These are phyloP conservation scores for Pseudopyrenochaeta lycopersici DNA, from an alignment of 2,329 filamentous ascomycete species.

Conservation along the genomic window DNA sequence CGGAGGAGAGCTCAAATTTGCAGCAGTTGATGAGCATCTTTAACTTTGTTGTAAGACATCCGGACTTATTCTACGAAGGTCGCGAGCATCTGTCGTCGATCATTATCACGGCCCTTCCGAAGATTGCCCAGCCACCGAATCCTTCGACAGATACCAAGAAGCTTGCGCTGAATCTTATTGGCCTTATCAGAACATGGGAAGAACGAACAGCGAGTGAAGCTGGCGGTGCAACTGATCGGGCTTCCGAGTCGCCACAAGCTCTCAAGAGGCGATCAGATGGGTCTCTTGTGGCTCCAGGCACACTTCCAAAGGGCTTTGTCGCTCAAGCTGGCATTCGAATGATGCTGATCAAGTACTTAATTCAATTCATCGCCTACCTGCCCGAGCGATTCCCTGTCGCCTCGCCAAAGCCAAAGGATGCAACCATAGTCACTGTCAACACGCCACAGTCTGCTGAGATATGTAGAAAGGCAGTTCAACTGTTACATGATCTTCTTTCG, in stretches of 20 bases:
- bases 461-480: constrained; percentile 81
- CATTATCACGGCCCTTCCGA: constrained; percentile 87
- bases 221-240: constrained; percentile 46
- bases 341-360: constrained; percentile 91
- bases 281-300: constrained; percentile 63
- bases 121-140: constrained; percentile 84
- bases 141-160: constrained; percentile 92
- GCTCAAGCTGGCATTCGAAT: constrained; percentile 67
- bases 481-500: constrained; percentile 85
- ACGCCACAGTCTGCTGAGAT: constrained; percentile 74
- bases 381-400: constrained; percentile 82
- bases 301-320: constrained; percentile 56
- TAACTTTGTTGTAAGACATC: constrained; percentile 92
- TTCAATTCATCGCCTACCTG: constrained; percentile 91
- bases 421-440: constrained; percentile 35
- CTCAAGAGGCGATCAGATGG: constrained; percentile 79
- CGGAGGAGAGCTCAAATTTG: constrained; percentile 92
- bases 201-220: constrained; percentile 75
- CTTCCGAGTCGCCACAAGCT: constrained; percentile 74
- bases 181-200: constrained; percentile 92
- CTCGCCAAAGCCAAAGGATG: constrained; percentile 53
- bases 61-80: constrained; percentile 92
- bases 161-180: constrained; percentile 88
- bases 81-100: constrained; percentile 89
- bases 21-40: constrained; percentile 98